Base-by-base conservation (phyloP, 345 rosid genomes). In the Hibiscus tridactylites region DNA sequence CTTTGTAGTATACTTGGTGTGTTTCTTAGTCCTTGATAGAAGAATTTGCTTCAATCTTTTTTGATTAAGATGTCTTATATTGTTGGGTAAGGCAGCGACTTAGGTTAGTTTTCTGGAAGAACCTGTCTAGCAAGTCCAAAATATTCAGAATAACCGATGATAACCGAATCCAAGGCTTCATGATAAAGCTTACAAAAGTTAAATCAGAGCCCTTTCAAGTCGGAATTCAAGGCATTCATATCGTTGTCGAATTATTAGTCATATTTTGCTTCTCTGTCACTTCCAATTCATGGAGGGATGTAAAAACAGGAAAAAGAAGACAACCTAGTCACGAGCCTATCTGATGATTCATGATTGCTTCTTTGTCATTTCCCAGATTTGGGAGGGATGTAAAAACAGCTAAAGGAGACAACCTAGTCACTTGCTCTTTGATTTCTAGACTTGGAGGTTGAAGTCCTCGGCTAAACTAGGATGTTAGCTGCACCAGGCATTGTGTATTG, bases 21-120 rank as follows among this genome's bases (percentile, higher is more conserved):
- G 69, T 72, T 56, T 66, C 65, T 24, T 61, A 59, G 68, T 50
- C 49, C 67, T 74, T 71, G 59, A 46, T 65, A 65, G 67, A 21
- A 13, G 21, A 47, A 28, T 16, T 49, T 67, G 42, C 42, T 28
- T 49, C 53, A 3, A 49, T 47, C 6, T 9, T 29, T 35, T 58
- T 68, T 16, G 19, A 67, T 28, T 28, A 28, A 37, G 42, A 28
- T 67, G 26, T 29, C 59, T 9, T 29, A 10, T 66, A 28, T 66
- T 28, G 42, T 47, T 66, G 58, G 49, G 12, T 50, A 29, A 29
- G 9, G 71, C 26, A 67, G 24, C 3, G 42, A 16, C 16, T 49
- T 49, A 12, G 37, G 56, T 66, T 24, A 29, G 28, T 44, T 12
- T 39, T 65, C 6, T 12, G 35, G 62, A 58, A 58, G 16, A 26